Percentiles rank a stretch among this genome's conserved stretches.
Evolutionary conservation across 2,329 filamentous ascomycete genomes (phyloP).

Genomic region (Verticillium klebahnii): DNA sequence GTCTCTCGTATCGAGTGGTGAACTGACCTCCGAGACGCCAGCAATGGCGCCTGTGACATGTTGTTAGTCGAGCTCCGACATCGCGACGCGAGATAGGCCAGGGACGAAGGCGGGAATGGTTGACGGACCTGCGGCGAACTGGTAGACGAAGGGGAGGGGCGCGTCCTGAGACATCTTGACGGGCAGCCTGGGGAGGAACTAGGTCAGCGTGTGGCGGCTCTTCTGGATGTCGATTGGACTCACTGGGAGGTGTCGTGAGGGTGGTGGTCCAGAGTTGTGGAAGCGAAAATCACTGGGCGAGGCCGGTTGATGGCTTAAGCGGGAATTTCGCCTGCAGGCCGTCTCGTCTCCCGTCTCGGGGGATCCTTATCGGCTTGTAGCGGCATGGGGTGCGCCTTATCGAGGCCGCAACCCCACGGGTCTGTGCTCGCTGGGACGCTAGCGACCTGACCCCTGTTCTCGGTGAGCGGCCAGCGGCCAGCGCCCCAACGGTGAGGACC

Average conservation of each 20-base stretch:
- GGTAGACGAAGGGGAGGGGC: constrained; percentile 88
- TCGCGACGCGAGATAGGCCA: constrained; percentile 3
- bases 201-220: not conserved
- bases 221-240: not conserved
- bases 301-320: not conserved
- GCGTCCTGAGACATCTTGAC: constrained; percentile 60
- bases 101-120: constrained; percentile 16
- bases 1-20: not conserved
- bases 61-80: constrained; percentile 21
- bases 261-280: not conserved
- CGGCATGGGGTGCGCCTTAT: not conserved
- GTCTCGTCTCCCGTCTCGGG: not conserved
- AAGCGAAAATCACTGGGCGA: constrained; percentile 11
- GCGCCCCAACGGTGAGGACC: too few species aligned
- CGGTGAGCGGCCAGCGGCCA: not conserved
- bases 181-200: not conserved
- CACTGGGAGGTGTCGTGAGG: not conserved
- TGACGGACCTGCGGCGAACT: constrained; percentile 80
- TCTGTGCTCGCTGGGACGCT: not conserved
- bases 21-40: constrained; percentile 89
- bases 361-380: constrained; percentile 2
- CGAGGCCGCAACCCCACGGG: not conserved
- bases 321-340: constrained; percentile 3
- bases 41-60: constrained; percentile 71
- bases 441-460: not conserved